These are phyloP conservation scores for Naganishia sp. DNA, from an alignment of 1,284 basidiomycete genomes.

Conservation along the genomic window DNA sequence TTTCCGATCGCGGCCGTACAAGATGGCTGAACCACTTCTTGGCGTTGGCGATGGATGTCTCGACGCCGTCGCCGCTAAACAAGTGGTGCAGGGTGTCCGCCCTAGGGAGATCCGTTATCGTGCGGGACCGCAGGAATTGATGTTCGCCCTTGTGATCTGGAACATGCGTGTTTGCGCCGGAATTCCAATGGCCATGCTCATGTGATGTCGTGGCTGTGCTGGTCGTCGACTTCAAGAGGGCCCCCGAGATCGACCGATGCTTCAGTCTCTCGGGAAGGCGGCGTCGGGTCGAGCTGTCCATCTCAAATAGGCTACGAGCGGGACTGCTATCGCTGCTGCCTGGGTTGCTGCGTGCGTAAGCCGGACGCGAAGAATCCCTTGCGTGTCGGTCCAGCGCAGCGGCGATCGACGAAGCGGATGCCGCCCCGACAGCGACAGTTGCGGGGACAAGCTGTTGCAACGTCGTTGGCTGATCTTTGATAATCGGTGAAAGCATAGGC, in stretches of 20 bases:
- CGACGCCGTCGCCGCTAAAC: slow-evolving; percentile 21
- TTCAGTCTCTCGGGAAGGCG: slow-evolving; percentile 5
- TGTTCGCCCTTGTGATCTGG: slow-evolving; percentile 6
- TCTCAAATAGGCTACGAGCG: background rate
- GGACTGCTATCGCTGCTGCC: slow-evolving; percentile 29
- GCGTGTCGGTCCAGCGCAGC: slow-evolving; percentile 32
- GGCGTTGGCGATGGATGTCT: slow-evolving; percentile 20
- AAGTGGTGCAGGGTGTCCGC: slow-evolving; percentile 19
- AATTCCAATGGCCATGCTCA: slow-evolving; percentile 16
- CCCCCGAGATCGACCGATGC: slow-evolving; percentile 15
- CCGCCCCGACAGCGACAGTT: background rate
- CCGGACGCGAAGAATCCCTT: slow-evolving; percentile 25
- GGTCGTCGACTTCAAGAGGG: slow-evolving; percentile 10
- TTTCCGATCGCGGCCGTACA: slow-evolving; percentile 13
- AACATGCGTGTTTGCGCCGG: background rate
- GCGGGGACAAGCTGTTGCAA: background rate
- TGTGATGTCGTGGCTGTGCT: slow-evolving; percentile 6
- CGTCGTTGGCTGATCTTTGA: background rate
- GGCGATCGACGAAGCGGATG: background rate
- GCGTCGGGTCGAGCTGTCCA: background rate
- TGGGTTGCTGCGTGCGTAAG: slow-evolving; percentile 7
- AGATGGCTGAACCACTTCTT: slow-evolving; percentile 30
- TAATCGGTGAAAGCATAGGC: background rate
- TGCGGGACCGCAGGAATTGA: slow-evolving; percentile 10
- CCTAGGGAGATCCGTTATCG: slow-evolving; percentile 2